Evolutionary conservation across 2,329 filamentous ascomycete species (phyloP).

Genomic region (Dissoconium aciculare): DNA sequence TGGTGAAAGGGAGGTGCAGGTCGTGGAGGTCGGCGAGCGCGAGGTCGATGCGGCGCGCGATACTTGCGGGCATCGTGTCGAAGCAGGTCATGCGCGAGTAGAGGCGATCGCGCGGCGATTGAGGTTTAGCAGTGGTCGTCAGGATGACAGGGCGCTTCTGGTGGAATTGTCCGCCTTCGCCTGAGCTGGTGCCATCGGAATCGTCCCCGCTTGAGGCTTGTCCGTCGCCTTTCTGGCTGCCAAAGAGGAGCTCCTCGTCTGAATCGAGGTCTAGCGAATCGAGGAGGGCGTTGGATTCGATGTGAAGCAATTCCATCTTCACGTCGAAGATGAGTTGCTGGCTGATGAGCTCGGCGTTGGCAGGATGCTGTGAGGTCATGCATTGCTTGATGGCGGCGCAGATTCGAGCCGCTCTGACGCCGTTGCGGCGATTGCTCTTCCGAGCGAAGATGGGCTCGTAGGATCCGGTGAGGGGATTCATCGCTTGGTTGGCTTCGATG

Average conservation of each 20-base stretch:
- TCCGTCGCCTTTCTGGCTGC: no score
- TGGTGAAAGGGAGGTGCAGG: background rate
- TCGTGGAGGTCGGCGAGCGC: background rate
- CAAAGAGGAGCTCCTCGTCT: background rate
- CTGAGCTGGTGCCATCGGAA: no score
- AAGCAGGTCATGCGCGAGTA: no score
- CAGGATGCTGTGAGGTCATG: background rate
- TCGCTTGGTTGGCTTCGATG: background rate
- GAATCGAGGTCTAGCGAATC: background rate
- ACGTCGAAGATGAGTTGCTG: conserved; percentile 4
- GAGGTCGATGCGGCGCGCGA: background rate
- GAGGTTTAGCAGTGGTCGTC: no score
- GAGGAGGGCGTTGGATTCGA: background rate
- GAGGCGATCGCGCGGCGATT: no score
- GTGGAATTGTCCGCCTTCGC: no score
- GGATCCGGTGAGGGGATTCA: background rate
- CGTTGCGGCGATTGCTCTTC: conserved; percentile 1
- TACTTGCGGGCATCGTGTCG: background rate
- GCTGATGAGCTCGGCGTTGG: background rate
- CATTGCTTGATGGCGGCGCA: conserved; percentile 1
- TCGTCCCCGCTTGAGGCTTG: no score
- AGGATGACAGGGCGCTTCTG: no score
- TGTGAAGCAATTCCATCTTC: conserved; percentile 3
- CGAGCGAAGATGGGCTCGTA: background rate
- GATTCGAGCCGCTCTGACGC: no score